Evolutionary conservation across 768 basidiomycete species (phyloP).

Genomic region (Leccinum subgranulosum): DNA sequence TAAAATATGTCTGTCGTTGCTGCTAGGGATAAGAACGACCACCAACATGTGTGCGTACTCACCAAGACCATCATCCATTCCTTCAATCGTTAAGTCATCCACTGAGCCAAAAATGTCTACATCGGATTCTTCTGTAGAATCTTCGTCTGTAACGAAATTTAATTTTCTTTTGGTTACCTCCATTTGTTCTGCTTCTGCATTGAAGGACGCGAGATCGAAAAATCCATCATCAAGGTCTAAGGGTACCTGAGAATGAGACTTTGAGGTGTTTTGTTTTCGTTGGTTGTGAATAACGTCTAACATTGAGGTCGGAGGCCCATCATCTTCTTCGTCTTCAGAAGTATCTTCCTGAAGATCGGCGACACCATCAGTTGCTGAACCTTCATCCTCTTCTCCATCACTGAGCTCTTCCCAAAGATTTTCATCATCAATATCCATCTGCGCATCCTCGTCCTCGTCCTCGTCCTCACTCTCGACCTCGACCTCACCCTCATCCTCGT

Average conservation of each 20-base stretch:
- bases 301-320: slow-evolving; percentile 21
- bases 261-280: slow-evolving; percentile 20
- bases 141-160: slow-evolving; percentile 48
- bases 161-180: slow-evolving; percentile 59
- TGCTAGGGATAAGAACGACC: slow-evolving; percentile 1
- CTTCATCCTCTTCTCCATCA: slow-evolving; percentile 21
- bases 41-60: slow-evolving; percentile 16
- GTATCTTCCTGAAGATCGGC: slow-evolving; percentile 37
- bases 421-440: slow-evolving; percentile 24
- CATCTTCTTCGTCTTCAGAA: slow-evolving; percentile 37
- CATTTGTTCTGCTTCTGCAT: slow-evolving; percentile 73
- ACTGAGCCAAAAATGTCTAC: slow-evolving; percentile 70
- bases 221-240: slow-evolving; percentile 82
- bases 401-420: slow-evolving; percentile 28
- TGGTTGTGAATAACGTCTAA: slow-evolving; percentile 25
- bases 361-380: slow-evolving; percentile 25
- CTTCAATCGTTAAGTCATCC: slow-evolving; percentile 41
- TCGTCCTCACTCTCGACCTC: slow-evolving; percentile 23
- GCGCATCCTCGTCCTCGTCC: slow-evolving; percentile 34
- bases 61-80: slow-evolving; percentile 42
- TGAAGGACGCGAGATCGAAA: slow-evolving; percentile 86
- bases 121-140: slow-evolving; percentile 49
- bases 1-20: slow-evolving; percentile 58
- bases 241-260: slow-evolving; percentile 28
- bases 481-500: slow-evolving; percentile 20